Evolutionary conservation across 2,329 filamentous ascomycete species (phyloP), one percentile per base, ranked within the genome.

Genomic region (Stemphylium lycopersici): DNA sequence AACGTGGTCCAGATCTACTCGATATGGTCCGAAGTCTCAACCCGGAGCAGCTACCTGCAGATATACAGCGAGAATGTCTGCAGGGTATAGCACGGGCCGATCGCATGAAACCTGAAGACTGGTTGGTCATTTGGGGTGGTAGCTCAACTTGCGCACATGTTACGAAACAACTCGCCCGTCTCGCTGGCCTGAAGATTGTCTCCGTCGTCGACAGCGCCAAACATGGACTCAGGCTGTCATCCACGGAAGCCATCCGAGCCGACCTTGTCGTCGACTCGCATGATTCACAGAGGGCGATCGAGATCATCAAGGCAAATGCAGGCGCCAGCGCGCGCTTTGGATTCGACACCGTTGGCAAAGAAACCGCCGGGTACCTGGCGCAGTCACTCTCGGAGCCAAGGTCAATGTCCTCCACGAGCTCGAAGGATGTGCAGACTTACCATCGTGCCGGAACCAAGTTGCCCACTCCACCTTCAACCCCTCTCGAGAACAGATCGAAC

Each of bases 51-150:
- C 76, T 91, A 2, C 83, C 89, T 0, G 60, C 74, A 3, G 89
- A 92, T 65, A 83, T 91, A 6, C 74, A 80, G 2, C 69, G 79
- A 4, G 89, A 91, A 68, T 87, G 86, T 51, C 79, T 89, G n/a
- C 69, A 79, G 0, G 80, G 81, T 0, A 84, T 88, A 5, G 59
- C 68, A 0, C 66, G 76, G 1, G 64, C 70, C 0, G 86, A 90
- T 58, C 77, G 86, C 7, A 82, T 86, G 1, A 77, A 78, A 37
- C 62, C 74, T 0, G 88, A 87, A 0, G 89, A 92, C 55, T 91
- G 87, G 84, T 75, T 92, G 34, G 85, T 84, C 1, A 84, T 92
- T 41, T 92, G 89, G 89, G 89, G 89, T 52, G 89, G 71, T 6
- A 90, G 87, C 1, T 89, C 87, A 0, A 90, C 87, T 0, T 90